A percentile compares a stretch with the other conserved stretches of the same genome.
These are phyloP conservation scores for Theobroma grandiflorum DNA, from an alignment of 441 rosid genomes.

Conservation along the genomic window DNA sequence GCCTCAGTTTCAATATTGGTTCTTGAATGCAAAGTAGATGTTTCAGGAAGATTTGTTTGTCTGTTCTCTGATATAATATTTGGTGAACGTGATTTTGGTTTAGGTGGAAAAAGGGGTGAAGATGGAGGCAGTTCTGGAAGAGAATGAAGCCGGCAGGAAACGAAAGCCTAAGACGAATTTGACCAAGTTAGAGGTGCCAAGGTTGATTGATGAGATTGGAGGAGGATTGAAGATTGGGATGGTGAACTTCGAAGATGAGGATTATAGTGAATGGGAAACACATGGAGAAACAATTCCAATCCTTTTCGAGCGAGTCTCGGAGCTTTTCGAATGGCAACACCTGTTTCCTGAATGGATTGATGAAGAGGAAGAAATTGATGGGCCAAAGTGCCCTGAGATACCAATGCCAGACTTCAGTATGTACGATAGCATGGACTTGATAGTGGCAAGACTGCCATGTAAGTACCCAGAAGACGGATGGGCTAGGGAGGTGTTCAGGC, in stretches of 20 bases:
- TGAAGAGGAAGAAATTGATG: constrained; percentile 82
- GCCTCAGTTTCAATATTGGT: background rate
- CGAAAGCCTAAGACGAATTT: constrained; percentile 33
- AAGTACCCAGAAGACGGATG: constrained; percentile 70
- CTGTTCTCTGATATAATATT: background rate
- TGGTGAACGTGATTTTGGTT: constrained; percentile 31
- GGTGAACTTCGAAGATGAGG: constrained; percentile 74
- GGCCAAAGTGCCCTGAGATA: constrained; percentile 75
- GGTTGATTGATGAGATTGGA: constrained; percentile 56
- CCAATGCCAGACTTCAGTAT: constrained; percentile 74
- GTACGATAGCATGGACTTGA: constrained; percentile 62
- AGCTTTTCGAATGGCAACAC: constrained; percentile 73
- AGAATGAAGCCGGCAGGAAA: constrained; percentile 20
- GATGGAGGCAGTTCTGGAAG: constrained; percentile 66
- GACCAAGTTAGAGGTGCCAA: constrained; percentile 65
- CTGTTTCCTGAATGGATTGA: constrained; percentile 98
- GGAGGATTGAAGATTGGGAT: constrained; percentile 69
- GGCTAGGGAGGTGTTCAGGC: constrained; percentile 82
- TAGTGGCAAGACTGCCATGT: constrained; percentile 85
- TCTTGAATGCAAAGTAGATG: background rate
- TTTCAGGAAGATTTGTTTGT: background rate
- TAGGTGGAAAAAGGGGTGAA: constrained; percentile 67
- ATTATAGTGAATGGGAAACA: constrained; percentile 60
- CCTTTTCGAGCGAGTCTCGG: constrained; percentile 59
- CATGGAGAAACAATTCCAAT: constrained; percentile 64